A percentile compares a stretch with the other conserved stretches of the same genome.
Evolutionary conservation across 768 basidiomycete genomes (phyloP).

Genomic region (Amanita thiersii): DNA sequence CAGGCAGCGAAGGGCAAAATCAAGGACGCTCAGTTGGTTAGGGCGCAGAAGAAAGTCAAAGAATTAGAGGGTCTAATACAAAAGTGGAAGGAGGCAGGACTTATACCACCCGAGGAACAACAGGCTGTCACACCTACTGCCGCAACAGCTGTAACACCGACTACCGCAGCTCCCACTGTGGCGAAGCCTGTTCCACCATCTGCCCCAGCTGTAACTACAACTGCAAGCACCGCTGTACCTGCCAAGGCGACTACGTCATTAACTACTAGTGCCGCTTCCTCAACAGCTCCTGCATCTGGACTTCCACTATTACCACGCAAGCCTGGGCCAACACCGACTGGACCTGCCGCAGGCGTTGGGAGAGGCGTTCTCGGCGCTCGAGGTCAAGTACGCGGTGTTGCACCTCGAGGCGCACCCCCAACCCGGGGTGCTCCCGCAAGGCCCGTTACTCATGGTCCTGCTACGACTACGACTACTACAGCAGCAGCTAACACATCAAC

Average conservation of each 20-base stretch:
- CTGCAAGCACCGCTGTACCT: neutral
- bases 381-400: constrained; percentile 22
- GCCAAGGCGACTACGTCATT: neutral
- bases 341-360: constrained; percentile 20
- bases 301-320: neutral
- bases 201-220: neutral
- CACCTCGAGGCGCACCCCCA: constrained; percentile 12
- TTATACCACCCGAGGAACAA: constrained; percentile 28
- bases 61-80: constrained; percentile 59
- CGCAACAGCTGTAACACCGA: constrained; percentile 15
- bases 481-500: constrained; percentile 8
- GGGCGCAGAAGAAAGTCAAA: constrained; percentile 53
- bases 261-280: constrained; percentile 11
- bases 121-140: constrained; percentile 13
- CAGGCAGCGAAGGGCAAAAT: constrained; percentile 51
- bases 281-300: constrained; percentile 19
- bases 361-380: constrained; percentile 32
- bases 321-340: constrained; percentile 6
- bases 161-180: constrained; percentile 13
- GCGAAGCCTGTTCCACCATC: constrained; percentile 15
- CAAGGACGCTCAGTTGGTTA: constrained; percentile 65
- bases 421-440: constrained; percentile 8
- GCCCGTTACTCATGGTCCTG: constrained; percentile 16
- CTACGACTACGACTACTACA: neutral
- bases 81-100: constrained; percentile 44